A percentile compares a stretch with the other conserved stretches of the same genome.
Evolutionary conservation across 2,329 filamentous ascomycete genomes (phyloP).

Genomic region (Clonostachys rosea): DNA sequence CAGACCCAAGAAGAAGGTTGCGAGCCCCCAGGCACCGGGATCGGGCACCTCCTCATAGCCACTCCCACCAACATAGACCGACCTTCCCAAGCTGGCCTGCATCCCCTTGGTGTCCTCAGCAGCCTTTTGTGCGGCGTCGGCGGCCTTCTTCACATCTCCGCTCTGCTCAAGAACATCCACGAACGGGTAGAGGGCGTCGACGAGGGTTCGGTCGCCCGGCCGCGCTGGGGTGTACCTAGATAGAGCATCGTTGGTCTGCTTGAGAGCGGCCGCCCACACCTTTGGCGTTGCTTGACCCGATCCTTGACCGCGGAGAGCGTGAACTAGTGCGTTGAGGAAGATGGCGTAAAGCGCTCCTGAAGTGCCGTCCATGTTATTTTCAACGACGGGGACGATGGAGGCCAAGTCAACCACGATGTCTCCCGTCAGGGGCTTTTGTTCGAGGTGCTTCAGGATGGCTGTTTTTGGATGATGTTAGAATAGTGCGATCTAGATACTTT

Average conservation of each 20-base stretch:
- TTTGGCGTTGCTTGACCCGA: constrained; percentile 31
- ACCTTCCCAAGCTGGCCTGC: constrained; percentile 75
- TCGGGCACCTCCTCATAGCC: constrained; percentile 45
- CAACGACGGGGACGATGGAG: constrained; percentile 47
- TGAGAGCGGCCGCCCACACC: constrained; percentile 60
- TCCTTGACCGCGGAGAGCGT: constrained; percentile 44
- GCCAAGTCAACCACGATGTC: constrained; percentile 50
- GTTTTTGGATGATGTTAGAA: constrained; percentile 9
- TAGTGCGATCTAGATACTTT: neutral
- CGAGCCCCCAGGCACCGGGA: constrained; percentile 69
- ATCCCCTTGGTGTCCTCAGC: constrained; percentile 87
- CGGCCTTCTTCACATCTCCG: constrained; percentile 66
- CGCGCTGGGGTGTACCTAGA: constrained; percentile 84
- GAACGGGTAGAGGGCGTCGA: constrained; percentile 89
- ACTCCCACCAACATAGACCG: constrained; percentile 37
- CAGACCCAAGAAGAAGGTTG: constrained; percentile 77
- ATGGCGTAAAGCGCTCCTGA: constrained; percentile 67
- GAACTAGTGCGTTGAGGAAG: constrained; percentile 81
- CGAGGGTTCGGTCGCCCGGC: constrained; percentile 82
- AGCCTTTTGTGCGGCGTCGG: constrained; percentile 68
- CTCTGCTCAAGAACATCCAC: constrained; percentile 64
- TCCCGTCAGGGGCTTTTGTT: constrained; percentile 35
- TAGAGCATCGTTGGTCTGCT: constrained; percentile 66
- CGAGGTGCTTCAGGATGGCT: constrained; percentile 49
- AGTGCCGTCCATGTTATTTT: constrained; percentile 57